Conservation (phyloP, 495 filamentous ascomycete genomes). For the Oidiodendron maius region DNA sequence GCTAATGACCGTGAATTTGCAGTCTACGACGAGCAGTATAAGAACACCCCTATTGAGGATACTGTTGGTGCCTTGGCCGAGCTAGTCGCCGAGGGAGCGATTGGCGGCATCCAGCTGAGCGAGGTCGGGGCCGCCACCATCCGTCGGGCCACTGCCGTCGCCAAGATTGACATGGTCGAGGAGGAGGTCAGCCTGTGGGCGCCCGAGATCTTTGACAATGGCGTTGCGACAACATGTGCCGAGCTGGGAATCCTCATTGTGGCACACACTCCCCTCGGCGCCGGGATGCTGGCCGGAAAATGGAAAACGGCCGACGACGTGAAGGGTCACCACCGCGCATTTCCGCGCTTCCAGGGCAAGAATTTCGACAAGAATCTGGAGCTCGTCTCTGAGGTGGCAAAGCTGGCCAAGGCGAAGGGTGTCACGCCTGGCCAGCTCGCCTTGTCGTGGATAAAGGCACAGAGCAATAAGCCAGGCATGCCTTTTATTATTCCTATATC, state of each 20-base stretch:
- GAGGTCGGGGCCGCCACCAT: slow-evolving; percentile 71
- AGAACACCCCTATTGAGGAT: too few relatives aligned
- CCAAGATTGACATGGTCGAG: slow-evolving; percentile 67
- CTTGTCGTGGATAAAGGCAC: too few relatives aligned
- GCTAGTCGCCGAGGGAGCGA: slow-evolving; percentile 62
- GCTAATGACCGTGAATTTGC: too few relatives aligned
- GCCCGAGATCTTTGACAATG: slow-evolving; percentile 58
- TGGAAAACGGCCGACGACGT: slow-evolving; percentile 55
- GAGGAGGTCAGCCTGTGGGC: slow-evolving; percentile 68
- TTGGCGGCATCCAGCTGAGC: slow-evolving; percentile 66
- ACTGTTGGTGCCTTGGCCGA: slow-evolving; percentile 46
- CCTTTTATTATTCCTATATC: too few relatives aligned
- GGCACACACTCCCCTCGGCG: slow-evolving; percentile 31
- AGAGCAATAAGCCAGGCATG: too few relatives aligned
- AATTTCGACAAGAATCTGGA: slow-evolving; percentile 62
- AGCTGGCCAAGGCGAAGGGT: too few relatives aligned
- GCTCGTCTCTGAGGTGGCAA: too few relatives aligned
- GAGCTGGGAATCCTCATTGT: slow-evolving; percentile 65
- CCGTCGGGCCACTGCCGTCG: slow-evolving; percentile 58
- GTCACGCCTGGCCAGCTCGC: too few relatives aligned
- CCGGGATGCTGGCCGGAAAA: slow-evolving; percentile 40
- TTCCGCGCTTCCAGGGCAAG: slow-evolving; percentile 60
- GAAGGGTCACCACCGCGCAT: slow-evolving; percentile 49
- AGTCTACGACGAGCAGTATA: too few relatives aligned
- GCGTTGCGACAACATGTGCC: slow-evolving; percentile 61